phyloP scores from a whole-genome alignment of 495 filamentous ascomycete genomes.

The Aspergillus affinis region DNA sequence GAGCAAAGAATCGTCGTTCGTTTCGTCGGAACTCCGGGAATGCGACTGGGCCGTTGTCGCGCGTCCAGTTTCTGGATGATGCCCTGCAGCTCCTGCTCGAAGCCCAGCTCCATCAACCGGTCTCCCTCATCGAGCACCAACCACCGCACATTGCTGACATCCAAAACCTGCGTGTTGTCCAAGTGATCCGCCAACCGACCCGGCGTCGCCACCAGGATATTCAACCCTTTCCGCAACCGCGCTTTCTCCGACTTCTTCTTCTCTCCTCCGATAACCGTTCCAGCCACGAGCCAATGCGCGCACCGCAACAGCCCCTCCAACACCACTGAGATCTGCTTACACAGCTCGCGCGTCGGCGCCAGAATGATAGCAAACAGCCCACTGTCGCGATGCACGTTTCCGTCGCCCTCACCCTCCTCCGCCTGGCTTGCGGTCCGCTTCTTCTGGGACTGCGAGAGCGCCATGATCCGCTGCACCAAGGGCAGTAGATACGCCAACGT shows the following conservation, averaged over 20 bases:
- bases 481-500: constrained; percentile 92
- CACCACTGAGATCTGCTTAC: constrained; percentile 86
- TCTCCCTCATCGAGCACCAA: constrained; percentile 94
- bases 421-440: constrained; percentile 16
- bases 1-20: constrained; percentile 91
- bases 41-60: constrained; percentile 43
- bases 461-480: constrained; percentile 83
- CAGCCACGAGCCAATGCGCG: constrained; percentile 85
- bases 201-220: constrained; percentile 92
- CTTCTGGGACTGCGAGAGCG: constrained; percentile 52
- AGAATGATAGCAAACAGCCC: constrained; percentile 91
- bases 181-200: constrained; percentile 88
- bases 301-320: constrained; percentile 79
- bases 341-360: constrained; percentile 88
- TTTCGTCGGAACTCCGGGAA: constrained; percentile 64
- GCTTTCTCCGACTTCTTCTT: constrained; percentile 98
- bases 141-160: constrained; percentile 89
- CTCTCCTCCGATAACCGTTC: constrained; percentile 91
- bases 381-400: constrained; percentile 69
- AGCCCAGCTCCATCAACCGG: constrained; percentile 93
- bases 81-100: constrained; percentile 80
- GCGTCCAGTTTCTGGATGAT: constrained; percentile 75
- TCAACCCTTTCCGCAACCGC: constrained; percentile 84
- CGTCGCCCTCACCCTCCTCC: constrained; percentile 33
- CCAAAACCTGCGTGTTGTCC: constrained; percentile 83